Conservation (phyloP, 306 rosid species). For the Cucumis cinereus region DNA sequence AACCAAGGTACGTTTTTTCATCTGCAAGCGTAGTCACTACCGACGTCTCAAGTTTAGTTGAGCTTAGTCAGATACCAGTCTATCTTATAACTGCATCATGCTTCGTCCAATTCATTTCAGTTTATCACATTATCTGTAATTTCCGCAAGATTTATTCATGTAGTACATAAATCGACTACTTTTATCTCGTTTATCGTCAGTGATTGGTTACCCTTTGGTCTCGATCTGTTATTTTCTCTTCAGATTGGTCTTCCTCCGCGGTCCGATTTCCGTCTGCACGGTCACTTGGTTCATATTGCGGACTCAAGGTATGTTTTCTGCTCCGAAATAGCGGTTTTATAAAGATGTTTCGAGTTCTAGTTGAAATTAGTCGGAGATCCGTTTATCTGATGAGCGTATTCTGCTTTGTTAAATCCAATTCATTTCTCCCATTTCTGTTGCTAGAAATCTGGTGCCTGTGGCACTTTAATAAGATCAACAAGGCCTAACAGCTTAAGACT, state of each 20-base stretch:
- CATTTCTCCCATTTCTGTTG: background rate
- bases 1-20: slow-evolving; percentile 2
- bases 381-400: background rate
- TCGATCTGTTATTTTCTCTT: background rate
- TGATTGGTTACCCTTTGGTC: background rate
- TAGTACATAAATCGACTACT: background rate
- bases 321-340: background rate
- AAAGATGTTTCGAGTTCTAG: background rate
- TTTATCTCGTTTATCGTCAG: background rate
- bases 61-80: background rate
- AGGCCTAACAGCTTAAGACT: background rate
- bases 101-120: background rate
- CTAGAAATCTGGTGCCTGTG: background rate
- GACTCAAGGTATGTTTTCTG: background rate
- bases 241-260: background rate
- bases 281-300: background rate
- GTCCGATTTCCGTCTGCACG: background rate
- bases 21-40: background rate
- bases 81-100: background rate
- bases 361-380: background rate
- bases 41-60: background rate
- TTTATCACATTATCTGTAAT: background rate
- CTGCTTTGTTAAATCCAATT: background rate
- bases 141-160: background rate
- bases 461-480: background rate